Percentiles rank a stretch among this genome's conserved stretches.
phyloP scores from a whole-genome alignment of 2,329 filamentous ascomycete genomes.

The Gnomoniopsis sp. region DNA sequence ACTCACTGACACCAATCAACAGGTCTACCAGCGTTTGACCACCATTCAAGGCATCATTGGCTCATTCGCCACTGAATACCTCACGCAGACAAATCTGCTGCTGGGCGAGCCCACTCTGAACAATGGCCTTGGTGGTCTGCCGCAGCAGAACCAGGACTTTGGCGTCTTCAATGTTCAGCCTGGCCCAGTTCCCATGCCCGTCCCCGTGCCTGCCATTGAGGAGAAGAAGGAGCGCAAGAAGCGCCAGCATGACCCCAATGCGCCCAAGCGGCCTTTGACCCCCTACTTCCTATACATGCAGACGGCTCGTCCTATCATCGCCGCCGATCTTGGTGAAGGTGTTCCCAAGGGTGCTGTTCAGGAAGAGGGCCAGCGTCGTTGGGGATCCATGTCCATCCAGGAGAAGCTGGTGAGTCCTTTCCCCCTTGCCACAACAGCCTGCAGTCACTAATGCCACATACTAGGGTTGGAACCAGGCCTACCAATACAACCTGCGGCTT shows the following conservation, averaged over 20 bases:
- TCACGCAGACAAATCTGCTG: slow-evolving; percentile 83
- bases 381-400: slow-evolving; percentile 70
- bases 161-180: slow-evolving; percentile 45
- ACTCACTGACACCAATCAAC: slow-evolving; percentile 4
- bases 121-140: slow-evolving; percentile 38
- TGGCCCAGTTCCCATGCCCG: slow-evolving; percentile 35
- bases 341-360: slow-evolving; percentile 83
- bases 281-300: slow-evolving; percentile 96
- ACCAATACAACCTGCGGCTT: slow-evolving; percentile 64
- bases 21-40: slow-evolving; percentile 76
- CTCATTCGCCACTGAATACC: slow-evolving; percentile 77
- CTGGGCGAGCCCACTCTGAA: slow-evolving; percentile 60
- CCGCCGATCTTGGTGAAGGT: slow-evolving; percentile 69
- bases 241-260: slow-evolving; percentile 83
- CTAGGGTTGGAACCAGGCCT: slow-evolving; percentile 61
- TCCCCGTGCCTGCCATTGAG: slow-evolving; percentile 47
- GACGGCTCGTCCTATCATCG: slow-evolving; percentile 78
- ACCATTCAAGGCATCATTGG: slow-evolving; percentile 77
- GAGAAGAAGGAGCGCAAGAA: slow-evolving; percentile 90
- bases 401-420: slow-evolving; percentile 59
- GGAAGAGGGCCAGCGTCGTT: slow-evolving; percentile 81
- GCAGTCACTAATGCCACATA: slow-evolving; percentile 2
- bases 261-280: slow-evolving; percentile 88
- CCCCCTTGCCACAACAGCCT: background rate
- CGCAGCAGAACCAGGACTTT: slow-evolving; percentile 36